Percentiles rank a stretch among this genome's conserved stretches.
These are phyloP conservation scores for Xylaria castorea DNA, from an alignment of 495 filamentous ascomycete species.

Conservation along the genomic window DNA sequence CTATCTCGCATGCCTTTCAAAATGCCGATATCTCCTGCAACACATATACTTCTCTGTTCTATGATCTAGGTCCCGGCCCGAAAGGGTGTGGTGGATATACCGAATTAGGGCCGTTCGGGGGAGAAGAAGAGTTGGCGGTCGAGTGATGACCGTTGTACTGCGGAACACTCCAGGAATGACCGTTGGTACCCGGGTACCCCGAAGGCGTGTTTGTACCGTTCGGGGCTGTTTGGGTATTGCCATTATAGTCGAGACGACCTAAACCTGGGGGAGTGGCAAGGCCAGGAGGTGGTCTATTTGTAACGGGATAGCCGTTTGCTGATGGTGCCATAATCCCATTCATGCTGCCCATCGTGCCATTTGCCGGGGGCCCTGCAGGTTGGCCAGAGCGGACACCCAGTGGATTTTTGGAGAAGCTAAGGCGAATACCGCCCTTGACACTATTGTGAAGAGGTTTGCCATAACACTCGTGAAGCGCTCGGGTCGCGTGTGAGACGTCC, in stretches of 20 bases:
- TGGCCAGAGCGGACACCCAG: slow-evolving; percentile 88
- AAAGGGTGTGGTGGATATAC: slow-evolving; percentile 34
- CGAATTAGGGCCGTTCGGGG: slow-evolving; percentile 30
- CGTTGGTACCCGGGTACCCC: slow-evolving; percentile 5
- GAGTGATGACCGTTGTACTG: slow-evolving; percentile 36
- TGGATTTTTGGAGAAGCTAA: slow-evolving; percentile 98
- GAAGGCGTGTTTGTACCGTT: slow-evolving; percentile 18
- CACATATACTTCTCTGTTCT: slow-evolving; percentile 22
- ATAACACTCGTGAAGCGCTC: slow-evolving; percentile 90
- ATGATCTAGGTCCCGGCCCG: slow-evolving; percentile 35
- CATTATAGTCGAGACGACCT: slow-evolving; percentile 39
- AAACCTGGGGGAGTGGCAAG: slow-evolving; percentile 72
- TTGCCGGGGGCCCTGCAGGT: slow-evolving; percentile 47
- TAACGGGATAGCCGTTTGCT: slow-evolving; percentile 68
- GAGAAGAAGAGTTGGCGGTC: slow-evolving; percentile 31
- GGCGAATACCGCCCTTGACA: slow-evolving; percentile 94
- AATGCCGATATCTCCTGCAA: slow-evolving; percentile 33
- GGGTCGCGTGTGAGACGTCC: slow-evolving; percentile 91
- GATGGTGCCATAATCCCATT: slow-evolving; percentile 59
- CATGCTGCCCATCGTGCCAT: slow-evolving; percentile 57
- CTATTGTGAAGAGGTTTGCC: slow-evolving; percentile 89
- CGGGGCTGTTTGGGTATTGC: not conserved
- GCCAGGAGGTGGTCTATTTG: slow-evolving; percentile 78
- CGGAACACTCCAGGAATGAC: slow-evolving; percentile 10
- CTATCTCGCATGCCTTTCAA: slow-evolving; percentile 32